phyloP scores from a whole-genome alignment of 2,329 filamentous ascomycete species.

The Pestalotiopsis sp. region DNA sequence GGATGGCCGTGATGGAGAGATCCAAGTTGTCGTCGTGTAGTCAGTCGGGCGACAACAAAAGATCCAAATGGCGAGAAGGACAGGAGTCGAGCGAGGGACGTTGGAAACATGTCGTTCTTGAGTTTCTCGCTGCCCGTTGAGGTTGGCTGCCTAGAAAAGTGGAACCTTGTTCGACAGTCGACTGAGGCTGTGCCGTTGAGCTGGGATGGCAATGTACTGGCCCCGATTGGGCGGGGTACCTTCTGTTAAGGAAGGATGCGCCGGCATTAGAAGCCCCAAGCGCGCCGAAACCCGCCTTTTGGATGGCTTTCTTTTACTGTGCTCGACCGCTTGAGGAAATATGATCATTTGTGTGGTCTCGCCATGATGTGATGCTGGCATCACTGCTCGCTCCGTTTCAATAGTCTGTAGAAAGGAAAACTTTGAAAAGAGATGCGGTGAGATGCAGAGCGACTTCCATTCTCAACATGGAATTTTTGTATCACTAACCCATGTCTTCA shows the following conservation, averaged over 20 bases:
- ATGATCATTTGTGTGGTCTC: background rate
- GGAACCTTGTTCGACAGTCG: background rate
- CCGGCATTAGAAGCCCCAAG: background rate
- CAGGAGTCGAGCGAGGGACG: background rate
- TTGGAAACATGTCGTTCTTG: conserved; percentile 3
- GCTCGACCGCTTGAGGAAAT: background rate
- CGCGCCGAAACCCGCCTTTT: background rate
- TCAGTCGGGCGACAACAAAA: conserved; percentile 1
- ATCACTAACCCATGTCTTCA: no score
- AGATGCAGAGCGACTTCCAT: no score
- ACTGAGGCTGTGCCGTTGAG: conserved; percentile 3
- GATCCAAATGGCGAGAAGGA: background rate
- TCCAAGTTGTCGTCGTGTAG: background rate
- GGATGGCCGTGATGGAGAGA: background rate
- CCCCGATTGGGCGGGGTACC: background rate
- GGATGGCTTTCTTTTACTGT: background rate
- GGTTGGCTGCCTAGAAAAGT: conserved; percentile 7
- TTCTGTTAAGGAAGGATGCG: background rate
- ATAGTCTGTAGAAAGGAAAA: background rate
- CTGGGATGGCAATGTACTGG: background rate
- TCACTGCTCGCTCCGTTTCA: background rate
- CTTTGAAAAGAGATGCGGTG: no score
- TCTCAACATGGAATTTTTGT: no score
- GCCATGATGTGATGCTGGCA: background rate
- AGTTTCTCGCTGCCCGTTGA: background rate